Evolutionary conservation across 768 basidiomycete species (phyloP), one percentile per base, ranked within the genome.

Genomic region (Phaffia tasmanica): DNA sequence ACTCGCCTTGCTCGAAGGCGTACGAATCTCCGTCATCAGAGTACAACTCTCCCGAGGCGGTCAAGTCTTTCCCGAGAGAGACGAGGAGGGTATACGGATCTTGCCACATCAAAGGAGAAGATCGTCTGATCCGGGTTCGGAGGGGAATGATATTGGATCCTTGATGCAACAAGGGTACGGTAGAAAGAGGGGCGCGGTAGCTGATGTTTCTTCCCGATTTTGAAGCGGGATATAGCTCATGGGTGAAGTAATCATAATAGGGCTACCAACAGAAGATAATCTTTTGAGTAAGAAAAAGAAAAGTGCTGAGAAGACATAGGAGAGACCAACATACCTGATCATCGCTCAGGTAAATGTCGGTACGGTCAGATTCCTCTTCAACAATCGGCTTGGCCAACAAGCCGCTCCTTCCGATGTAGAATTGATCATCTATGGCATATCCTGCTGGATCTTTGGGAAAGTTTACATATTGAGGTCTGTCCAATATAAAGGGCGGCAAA

Each of bases 31-130:
- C 95, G 71, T 98, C 95, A 74, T 99, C 95, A 64, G 94, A 82
- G 77, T 98, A 99, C 48, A 99, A 80, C 73, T 93, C 88, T 48
- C 95, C 95, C 1, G 73, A 74, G 0, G 93, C 93, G 57, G 83
- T 82, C 77, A 82, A 82, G 16, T 72, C 57, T 30, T 73, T 71
- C 57, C 73, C 72, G 23, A 94, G 79, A 0, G 91, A 89, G 27
- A 94, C 81, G 64, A 86, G 85, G 49, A 98, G 82, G 0, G 92
- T 97, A 80, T 93, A 89, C 0, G 94, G 95, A 74, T 99, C 95
- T 62, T 80, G 77, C 78, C 85, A 88, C 88, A 95, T 94, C 51
- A 93, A 80, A 0, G 84, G 80, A 0, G 94, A 89, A 0, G 94
- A 81, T 1, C 92, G 83, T 49, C 95, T 81, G 1, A 89, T 87